Percentiles rank a stretch among this genome's conserved stretches.
phyloP scores from a whole-genome alignment of 202 grass and related monocot genomes.

The Setaria italica region DNA sequence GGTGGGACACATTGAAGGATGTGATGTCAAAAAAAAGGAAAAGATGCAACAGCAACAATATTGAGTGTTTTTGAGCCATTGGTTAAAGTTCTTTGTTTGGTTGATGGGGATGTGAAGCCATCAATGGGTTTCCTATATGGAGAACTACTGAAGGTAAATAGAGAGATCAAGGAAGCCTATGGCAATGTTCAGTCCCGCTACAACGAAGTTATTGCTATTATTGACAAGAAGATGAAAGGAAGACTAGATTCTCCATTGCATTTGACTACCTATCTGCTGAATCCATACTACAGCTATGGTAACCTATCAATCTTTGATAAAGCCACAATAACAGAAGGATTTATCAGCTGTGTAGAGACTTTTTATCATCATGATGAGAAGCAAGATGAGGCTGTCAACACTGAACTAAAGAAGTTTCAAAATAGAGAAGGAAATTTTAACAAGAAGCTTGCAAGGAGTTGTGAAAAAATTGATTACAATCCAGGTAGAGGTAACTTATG shows the following conservation, averaged over 20 bases:
- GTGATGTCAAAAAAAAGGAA: not conserved
- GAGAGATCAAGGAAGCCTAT: not conserved
- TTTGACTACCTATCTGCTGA: not conserved
- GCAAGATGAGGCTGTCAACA: not conserved
- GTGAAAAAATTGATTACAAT: not conserved
- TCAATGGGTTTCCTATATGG: constrained; percentile 10
- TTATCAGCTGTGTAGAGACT: constrained; percentile 31
- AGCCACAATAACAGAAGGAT: not conserved
- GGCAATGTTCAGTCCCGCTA: not conserved
- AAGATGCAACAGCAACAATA: not conserved
- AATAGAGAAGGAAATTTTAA: not conserved
- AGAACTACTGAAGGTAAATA: constrained; percentile 2
- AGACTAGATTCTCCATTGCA: too few species aligned
- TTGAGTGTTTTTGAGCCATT: constrained; percentile 14
- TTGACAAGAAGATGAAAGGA: constrained; percentile 26
- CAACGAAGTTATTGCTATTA: constrained; percentile 1
- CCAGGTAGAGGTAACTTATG: too few species aligned
- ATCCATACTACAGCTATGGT: constrained; percentile 19
- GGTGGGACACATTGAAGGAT: not conserved
- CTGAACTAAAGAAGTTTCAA: not conserved
- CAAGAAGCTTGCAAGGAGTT: constrained; percentile 20
- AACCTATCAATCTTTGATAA: not conserved
- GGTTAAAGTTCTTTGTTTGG: not conserved
- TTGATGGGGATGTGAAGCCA: constrained; percentile 27
- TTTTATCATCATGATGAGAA: constrained; percentile 8